Base-by-base conservation (phyloP, 2,329 filamentous ascomycete genomes). In the Chaetomiaceae sp. region DNA sequence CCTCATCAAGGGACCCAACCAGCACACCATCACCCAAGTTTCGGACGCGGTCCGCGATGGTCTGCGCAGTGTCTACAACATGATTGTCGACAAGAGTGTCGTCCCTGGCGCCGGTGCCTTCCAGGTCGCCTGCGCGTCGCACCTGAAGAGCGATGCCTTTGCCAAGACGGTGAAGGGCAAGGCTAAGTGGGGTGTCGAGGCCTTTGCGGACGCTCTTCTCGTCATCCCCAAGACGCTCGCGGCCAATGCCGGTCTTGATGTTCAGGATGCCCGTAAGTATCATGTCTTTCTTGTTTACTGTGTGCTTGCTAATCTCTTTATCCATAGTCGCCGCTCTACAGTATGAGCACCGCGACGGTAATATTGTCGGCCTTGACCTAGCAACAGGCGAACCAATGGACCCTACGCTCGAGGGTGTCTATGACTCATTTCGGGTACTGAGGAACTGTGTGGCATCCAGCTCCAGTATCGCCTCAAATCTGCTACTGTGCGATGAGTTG, bases 181-280 rank as follows among this genome's bases (percentile, higher is more conserved):
- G 79, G 89, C 92, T 36, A 96, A 96, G 76, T 96, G 84, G 80
- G 94, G 94, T 69, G 91, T 99, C 7, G 83, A 86, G 61, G 94
- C 94, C 7, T 99, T 99, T 70, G 89, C 94, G 7, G 92, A 99
- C 72, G 92, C 94, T 48, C 80, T 99, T 41, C 79, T 99, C 58
- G 80, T 99, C 65, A 97, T 99, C 66, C 94, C 94, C 65, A 99
- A 99, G 82, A 97, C 91, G 2, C 79, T 99, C 59, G 94, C 94
- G 41, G 90, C 91, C 61, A 99, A 99, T 68, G 90, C 90, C 48
- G 94, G 94, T 55, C 91, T 96, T 65, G 94, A 99, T 67, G 89
- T 99, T 58, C 94, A 99, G 73, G 94, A 99, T 74, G 86, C 90
- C 61, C 76, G 89, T 92, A 79, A 80, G 88, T 84, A 33, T 27